A percentile compares a stretch with the other conserved stretches of the same genome.
Conservation (phyloP, 1,139 yeast genomes). For the Yamadazyma friedrichii region DNA sequence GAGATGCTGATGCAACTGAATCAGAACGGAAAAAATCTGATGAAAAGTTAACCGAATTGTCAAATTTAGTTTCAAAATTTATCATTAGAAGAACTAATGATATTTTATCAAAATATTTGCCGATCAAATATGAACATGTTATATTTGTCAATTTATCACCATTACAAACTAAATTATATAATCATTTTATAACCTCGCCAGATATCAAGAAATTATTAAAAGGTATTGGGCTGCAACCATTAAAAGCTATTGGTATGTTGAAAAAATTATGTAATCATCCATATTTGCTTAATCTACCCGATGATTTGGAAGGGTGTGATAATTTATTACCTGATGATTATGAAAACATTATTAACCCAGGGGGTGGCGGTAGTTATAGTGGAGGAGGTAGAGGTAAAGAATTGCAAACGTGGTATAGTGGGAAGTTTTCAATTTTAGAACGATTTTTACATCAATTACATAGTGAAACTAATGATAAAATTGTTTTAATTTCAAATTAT, state of each 20-base stretch:
- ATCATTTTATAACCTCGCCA: slow-evolving; percentile 77
- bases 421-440: slow-evolving; percentile 63
- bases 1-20: slow-evolving; percentile 91
- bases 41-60: slow-evolving; percentile 64
- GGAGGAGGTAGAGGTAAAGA: slow-evolving; percentile 47
- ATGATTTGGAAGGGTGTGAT: slow-evolving; percentile 71
- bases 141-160: slow-evolving; percentile 84
- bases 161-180: slow-evolving; percentile 69
- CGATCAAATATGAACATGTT: slow-evolving; percentile 95
- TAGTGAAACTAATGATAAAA: slow-evolving; percentile 85
- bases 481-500: slow-evolving; percentile 89
- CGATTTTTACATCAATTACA: slow-evolving; percentile 77
- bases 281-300: slow-evolving; percentile 72
- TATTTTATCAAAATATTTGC: slow-evolving; percentile 86
- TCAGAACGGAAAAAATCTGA: slow-evolving; percentile 75
- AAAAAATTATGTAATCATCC: slow-evolving; percentile 95
- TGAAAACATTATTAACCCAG: slow-evolving; percentile 20
- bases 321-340: slow-evolving; percentile 74
- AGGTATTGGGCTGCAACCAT: slow-evolving; percentile 78
- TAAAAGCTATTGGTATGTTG: slow-evolving; percentile 84
- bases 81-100: slow-evolving; percentile 96
- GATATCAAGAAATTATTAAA: slow-evolving; percentile 69
- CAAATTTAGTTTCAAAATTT: slow-evolving; percentile 78
- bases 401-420: slow-evolving; percentile 59
- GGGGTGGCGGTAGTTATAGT: not conserved